Evolutionary conservation across 805 yeast genomes (phyloP).

Genomic region (Saitoella complicata): DNA sequence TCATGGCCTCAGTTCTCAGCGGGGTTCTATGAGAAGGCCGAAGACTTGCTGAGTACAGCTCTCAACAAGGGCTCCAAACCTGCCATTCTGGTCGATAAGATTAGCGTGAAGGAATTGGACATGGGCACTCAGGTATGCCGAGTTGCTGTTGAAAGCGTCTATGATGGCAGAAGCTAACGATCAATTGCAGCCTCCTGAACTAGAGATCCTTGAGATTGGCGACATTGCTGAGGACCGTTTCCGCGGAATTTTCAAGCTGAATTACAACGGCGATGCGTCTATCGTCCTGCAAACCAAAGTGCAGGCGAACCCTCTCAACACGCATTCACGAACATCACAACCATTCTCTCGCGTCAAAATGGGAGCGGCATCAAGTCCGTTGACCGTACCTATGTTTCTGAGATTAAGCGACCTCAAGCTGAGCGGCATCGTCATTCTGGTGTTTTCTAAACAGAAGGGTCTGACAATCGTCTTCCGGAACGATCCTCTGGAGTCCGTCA

Average conservation of each 20-base stretch:
- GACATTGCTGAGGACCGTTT: slow-evolving; percentile 62
- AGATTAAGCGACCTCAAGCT: slow-evolving; percentile 55
- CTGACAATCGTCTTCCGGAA: slow-evolving; percentile 74
- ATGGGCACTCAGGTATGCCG: slow-evolving; percentile 41
- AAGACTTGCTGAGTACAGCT: slow-evolving; percentile 51
- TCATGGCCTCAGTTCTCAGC: slow-evolving; percentile 57
- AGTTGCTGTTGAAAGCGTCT: neutral
- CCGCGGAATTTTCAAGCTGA: slow-evolving; percentile 66
- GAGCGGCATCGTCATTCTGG: slow-evolving; percentile 71
- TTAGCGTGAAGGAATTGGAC: slow-evolving; percentile 48
- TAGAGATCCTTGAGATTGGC: slow-evolving; percentile 70
- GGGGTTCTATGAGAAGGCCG: slow-evolving; percentile 44
- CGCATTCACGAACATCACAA: slow-evolving; percentile 31
- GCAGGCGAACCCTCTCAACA: slow-evolving; percentile 69
- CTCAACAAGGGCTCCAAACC: slow-evolving; percentile 52
- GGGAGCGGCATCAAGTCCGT: slow-evolving; percentile 45
- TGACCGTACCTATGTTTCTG: slow-evolving; percentile 64
- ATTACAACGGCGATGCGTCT: slow-evolving; percentile 59
- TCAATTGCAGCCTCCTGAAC: slow-evolving; percentile 34
- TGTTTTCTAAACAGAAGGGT: slow-evolving; percentile 67
- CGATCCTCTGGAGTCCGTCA: slow-evolving; percentile 72
- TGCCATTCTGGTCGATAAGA: slow-evolving; percentile 56
- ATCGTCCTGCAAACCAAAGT: slow-evolving; percentile 63
- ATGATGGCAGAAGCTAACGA: neutral
- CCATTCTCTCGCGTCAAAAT: slow-evolving; percentile 53